phyloP scores from a whole-genome alignment of 2,329 filamentous ascomycete species.

The Capronia epimyces region DNA sequence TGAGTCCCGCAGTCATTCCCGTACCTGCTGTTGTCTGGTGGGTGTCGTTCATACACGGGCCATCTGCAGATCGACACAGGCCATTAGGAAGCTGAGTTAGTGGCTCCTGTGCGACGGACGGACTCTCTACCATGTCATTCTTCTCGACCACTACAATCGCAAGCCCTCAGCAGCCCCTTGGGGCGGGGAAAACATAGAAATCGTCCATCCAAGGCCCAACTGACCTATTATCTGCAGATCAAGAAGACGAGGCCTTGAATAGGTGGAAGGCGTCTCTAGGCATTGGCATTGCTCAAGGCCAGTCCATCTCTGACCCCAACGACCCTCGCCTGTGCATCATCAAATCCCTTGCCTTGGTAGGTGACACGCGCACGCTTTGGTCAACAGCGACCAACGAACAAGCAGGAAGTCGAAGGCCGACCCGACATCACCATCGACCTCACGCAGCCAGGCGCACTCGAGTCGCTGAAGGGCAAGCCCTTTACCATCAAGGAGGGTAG shows the following conservation, averaged over 20 bases:
- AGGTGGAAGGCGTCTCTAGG: conserved; percentile 97
- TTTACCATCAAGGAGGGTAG: conserved; percentile 97
- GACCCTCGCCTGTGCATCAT: conserved; percentile 92
- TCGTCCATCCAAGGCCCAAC: not conserved
- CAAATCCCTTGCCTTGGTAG: conserved; percentile 69
- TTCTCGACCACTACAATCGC: not conserved
- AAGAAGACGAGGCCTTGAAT: conserved; percentile 85
- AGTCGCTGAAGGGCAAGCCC: conserved; percentile 77
- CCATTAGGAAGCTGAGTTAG: not conserved
- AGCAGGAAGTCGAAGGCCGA: conserved; percentile 68
- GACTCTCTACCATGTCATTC: not conserved
- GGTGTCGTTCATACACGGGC: not conserved
- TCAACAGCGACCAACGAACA: conserved; percentile 1
- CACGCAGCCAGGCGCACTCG: conserved; percentile 64
- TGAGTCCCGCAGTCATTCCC: conserved; percentile 46
- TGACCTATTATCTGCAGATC: conserved; percentile 43
- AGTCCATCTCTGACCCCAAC: conserved; percentile 66
- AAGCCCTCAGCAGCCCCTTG: conserved; percentile 10
- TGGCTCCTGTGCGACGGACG: not conserved
- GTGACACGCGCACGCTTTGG: not conserved
- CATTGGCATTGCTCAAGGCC: conserved; percentile 65
- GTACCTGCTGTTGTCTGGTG: not conserved
- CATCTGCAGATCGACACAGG: not conserved
- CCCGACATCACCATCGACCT: conserved; percentile 85
- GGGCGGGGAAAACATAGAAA: not conserved